phyloP scores from a whole-genome alignment of 176 grass and related monocot genomes.

The Oryza rufipogon region DNA sequence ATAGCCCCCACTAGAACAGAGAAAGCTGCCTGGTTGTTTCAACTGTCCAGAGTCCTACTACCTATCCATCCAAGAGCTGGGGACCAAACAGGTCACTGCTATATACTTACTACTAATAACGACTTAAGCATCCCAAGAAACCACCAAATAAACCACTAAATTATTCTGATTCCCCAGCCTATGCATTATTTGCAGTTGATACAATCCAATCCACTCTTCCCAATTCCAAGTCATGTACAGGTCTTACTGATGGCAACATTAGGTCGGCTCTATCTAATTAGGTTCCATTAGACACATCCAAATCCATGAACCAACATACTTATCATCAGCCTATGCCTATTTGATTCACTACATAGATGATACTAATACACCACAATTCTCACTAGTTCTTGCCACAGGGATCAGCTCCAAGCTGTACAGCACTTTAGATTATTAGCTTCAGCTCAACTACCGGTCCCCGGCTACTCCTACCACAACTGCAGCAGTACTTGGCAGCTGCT shows the following conservation, averaged over 20 bases:
- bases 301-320: neutral
- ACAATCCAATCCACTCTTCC: conserved; percentile 4
- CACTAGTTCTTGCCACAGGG: conserved; percentile 20
- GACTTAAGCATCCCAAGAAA: conserved; percentile 30
- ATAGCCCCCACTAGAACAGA: conserved; percentile 37
- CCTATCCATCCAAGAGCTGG: conserved; percentile 43
- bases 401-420: conserved; percentile 49
- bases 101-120: neutral
- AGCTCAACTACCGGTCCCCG: conserved; percentile 51
- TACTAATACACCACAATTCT: neutral
- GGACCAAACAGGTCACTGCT: conserved; percentile 23
- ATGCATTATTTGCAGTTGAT: conserved; percentile 38
- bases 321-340: neutral
- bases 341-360: neutral
- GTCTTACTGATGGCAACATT: conserved; percentile 36
- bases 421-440: conserved; percentile 41
- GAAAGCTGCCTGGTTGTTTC: conserved; percentile 45
- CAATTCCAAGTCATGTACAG: conserved; percentile 18
- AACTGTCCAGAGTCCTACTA: conserved; percentile 31
- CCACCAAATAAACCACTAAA: conserved; percentile 12
- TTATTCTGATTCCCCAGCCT: neutral
- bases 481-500: conserved; percentile 10
- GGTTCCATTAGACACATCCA: conserved; percentile 15
- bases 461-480: conserved; percentile 29
- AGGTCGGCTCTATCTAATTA: conserved; percentile 43